Evolutionary conservation across 345 rosid species (phyloP), one percentile per base, ranked within the genome.

Genomic region (Lepidium aucheri): DNA sequence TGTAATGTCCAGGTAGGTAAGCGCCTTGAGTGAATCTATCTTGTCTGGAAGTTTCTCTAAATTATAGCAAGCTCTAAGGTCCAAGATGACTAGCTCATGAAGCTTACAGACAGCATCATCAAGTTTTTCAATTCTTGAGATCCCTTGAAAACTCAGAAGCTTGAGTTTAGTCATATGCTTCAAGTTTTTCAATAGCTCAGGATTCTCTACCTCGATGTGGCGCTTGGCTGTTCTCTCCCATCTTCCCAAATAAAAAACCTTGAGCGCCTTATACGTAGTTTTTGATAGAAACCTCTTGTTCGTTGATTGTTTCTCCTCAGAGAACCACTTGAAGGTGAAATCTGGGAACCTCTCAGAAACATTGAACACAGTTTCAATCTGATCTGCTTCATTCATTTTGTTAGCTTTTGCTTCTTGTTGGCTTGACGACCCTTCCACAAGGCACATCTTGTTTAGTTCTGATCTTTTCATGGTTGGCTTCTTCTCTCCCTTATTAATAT

Each of bases 21-120:
- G 60, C n/a, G n/a, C 63, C 73, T 76, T 60, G 33, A 85, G 84
- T 3, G 60, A 54, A 11, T 67, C 77, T 62, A 87, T 76, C 24
- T 53, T 64, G 0, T 73, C 62, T 7, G 94, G 88, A 57, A 85
- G 84, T 30, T 59, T 30, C 73, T 77, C 82, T 10, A 87, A 68
- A 54, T 75, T 77, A 68, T 78, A 72, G 70, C 94, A 85, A 16
- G 80, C 82, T 24, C 79, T 82, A 5, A 87, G 84, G 73, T 87
- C 84, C 67, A 85, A 78, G 65, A 83, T 67, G 36, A 53, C 76
- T 76, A 85, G 74, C 7, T 55, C 60, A 7, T 3, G 28, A 3
- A 78, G 84, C 62, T 66, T 69, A 26, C 78, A 57, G 6, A 76
- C 30, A 45, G 78, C 67, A 12, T 36, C 18, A 0, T 77, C 77